These are phyloP conservation scores for Metschnikowia vanudenii DNA, from an alignment of 805 yeast species.

Conservation along the genomic window DNA sequence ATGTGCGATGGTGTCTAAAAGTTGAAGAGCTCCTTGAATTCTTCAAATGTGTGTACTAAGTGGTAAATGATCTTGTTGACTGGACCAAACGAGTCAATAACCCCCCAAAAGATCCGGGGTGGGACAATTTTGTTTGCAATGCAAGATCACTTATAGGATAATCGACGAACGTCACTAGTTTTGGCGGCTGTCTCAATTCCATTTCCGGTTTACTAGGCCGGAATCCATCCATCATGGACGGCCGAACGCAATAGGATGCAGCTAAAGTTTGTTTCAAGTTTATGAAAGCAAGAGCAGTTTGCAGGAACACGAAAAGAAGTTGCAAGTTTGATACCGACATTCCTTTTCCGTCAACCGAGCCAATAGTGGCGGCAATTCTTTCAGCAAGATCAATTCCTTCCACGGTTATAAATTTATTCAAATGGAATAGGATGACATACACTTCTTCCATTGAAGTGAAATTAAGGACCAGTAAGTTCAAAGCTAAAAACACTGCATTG, in stretches of 20 bases:
- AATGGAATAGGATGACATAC: conserved; percentile 38
- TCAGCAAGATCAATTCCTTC: conserved; percentile 41
- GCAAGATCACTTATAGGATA: conserved; percentile 15
- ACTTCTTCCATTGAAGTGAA: conserved; percentile 53
- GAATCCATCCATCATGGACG: conserved; percentile 26
- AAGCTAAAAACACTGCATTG: conserved; percentile 25
- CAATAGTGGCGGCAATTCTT: conserved; percentile 17
- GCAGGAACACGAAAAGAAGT: conserved; percentile 17
- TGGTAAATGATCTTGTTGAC: conserved; percentile 12
- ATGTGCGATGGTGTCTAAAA: too few species aligned
- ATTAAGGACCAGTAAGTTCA: conserved; percentile 37
- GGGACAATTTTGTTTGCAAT: conserved; percentile 10
- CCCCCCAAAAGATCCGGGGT: conserved; percentile 15
- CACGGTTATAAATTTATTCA: conserved; percentile 43
- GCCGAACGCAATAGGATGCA: conserved; percentile 22
- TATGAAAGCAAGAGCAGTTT: conserved; percentile 17
- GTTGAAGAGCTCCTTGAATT: background rate
- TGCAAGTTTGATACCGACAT: conserved; percentile 19
- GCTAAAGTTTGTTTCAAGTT: conserved; percentile 23
- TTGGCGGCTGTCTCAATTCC: conserved; percentile 34
- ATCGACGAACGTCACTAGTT: conserved; percentile 14
- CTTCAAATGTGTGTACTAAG: background rate
- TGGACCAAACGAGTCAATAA: conserved; percentile 17
- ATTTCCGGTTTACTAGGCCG: conserved; percentile 30
- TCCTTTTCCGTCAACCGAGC: conserved; percentile 14